These are phyloP conservation scores for Hypoxylon rubiginosum DNA, from an alignment of 2,329 filamentous ascomycete genomes.

Conservation along the genomic window DNA sequence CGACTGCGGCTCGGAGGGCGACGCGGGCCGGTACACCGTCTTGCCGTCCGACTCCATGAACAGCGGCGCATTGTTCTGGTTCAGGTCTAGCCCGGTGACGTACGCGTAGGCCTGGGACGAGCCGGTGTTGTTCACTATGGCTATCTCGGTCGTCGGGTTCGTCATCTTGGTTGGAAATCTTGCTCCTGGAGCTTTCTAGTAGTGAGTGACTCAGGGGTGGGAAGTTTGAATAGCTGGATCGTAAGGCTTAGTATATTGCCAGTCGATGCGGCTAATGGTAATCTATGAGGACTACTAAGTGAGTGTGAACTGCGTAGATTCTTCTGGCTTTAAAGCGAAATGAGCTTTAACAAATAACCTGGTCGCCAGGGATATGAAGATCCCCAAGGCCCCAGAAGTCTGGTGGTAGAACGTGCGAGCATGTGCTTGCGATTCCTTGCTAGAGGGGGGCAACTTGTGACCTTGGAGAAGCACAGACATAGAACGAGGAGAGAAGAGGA, in stretches of 20 bases:
- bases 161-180: slow-evolving; percentile 49
- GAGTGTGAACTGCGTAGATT: slow-evolving; percentile 6
- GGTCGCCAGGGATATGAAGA: slow-evolving; percentile 15
- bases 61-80: slow-evolving; percentile 70
- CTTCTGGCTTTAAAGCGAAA: slow-evolving; percentile 14
- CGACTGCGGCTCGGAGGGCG: slow-evolving; percentile 64
- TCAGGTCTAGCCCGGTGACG: slow-evolving; percentile 75
- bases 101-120: slow-evolving; percentile 75
- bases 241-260: neutral
- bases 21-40: slow-evolving; percentile 74
- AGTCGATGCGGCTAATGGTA: slow-evolving; percentile 12
- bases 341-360: slow-evolving; percentile 2
- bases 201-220: neutral
- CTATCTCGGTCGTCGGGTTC: slow-evolving; percentile 67
- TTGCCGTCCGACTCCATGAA: slow-evolving; percentile 75
- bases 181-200: neutral
- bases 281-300: slow-evolving; percentile 9
- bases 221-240: slow-evolving; percentile 8
- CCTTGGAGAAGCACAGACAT: slow-evolving; percentile 21
- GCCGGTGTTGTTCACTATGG: slow-evolving; percentile 74
- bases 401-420: slow-evolving; percentile 30
- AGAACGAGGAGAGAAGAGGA: slow-evolving; percentile 13
- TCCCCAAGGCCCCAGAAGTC: slow-evolving; percentile 10
- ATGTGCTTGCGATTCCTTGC: slow-evolving; percentile 44
- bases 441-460: slow-evolving; percentile 39